Base-by-base conservation (phyloP, 805 yeast genomes). In the Suhomyces xylopsoci region DNA sequence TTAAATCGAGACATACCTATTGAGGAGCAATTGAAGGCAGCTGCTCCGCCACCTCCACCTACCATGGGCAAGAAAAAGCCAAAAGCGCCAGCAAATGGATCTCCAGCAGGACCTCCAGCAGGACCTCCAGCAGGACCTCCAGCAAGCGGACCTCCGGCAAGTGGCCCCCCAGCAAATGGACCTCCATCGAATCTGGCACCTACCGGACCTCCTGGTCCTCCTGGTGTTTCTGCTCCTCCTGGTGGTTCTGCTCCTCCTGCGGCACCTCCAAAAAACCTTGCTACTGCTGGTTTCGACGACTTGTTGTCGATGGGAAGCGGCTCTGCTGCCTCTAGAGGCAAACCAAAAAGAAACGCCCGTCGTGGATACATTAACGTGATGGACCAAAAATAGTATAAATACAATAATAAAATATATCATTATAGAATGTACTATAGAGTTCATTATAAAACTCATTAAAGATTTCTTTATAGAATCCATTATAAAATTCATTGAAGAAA, bases 31-130 rank as follows among this genome's bases (percentile, higher is more conserved):
- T 69, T 77, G 49, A 75, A 73, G 47, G 69, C 76, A 5, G 68
- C 81, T 1, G 78, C 82, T 3, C 83, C 86, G 2, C 86, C 93
- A 2, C 93, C 97, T 4, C 94, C 96, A 3, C 78, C 79, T 8
- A 62, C 65, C 47, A 65, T 62, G 62, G 42, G 42, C 24, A 73
- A 65, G 57, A 67, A 68, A 50, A 58, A 60, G 20, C 56, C 66
- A 4, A 57, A 51, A 6, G 47, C 47, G 25, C 51, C 56, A 10
- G 40, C 51, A 12, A 17, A 49, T 7, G 58, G 56, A 7, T 48
- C 58, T 19, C 55, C 62, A 50, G 45, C 32, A 28, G 32, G 32
- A 12, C 32, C n/a, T 12, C 32, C 32, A 28, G 32, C n/a, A 28
- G 30, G 3, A 1, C 30, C 30, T 26, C 14, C 30, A 8, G 32